phyloP scores from a whole-genome alignment of 805 yeast genomes.

The Cyberlindnera mycetangii region DNA sequence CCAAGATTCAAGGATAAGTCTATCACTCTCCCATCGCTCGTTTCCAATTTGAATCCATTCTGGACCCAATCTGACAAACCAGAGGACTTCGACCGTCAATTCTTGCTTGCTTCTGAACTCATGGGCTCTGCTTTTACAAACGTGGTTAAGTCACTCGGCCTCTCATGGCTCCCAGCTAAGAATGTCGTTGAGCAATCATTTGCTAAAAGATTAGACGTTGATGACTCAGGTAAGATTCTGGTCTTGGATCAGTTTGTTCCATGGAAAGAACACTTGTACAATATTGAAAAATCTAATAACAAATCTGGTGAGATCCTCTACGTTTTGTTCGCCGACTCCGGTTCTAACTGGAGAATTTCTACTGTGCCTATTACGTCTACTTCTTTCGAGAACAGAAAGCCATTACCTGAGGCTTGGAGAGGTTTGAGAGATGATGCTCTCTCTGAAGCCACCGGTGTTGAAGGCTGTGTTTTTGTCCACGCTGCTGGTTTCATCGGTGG shows the following conservation, averaged over 20 bases:
- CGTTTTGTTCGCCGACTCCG: constrained; percentile 77
- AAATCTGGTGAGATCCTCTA: constrained; percentile 60
- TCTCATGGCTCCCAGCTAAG: constrained; percentile 91
- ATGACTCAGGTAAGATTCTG: constrained; percentile 69
- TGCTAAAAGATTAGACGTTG: constrained; percentile 51
- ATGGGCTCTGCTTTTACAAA: constrained; percentile 82
- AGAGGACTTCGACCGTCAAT: constrained; percentile 62
- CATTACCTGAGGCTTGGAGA: constrained; percentile 89
- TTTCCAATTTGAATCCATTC: constrained; percentile 77
- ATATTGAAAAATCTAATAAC: constrained; percentile 59
- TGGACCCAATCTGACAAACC: constrained; percentile 75
- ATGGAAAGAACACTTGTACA: constrained; percentile 91
- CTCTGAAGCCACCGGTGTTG: constrained; percentile 70
- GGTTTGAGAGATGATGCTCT: constrained; percentile 91
- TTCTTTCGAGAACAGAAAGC: constrained; percentile 80
- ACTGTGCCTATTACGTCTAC: constrained; percentile 82
- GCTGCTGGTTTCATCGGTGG: constrained; percentile 99
- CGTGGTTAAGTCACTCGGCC: constrained; percentile 66
- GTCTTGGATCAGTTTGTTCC: constrained; percentile 78
- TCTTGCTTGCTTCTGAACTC: constrained; percentile 66
- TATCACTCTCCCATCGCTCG: constrained; percentile 74
- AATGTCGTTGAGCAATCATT: constrained; percentile 72
- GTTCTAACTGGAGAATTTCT: constrained; percentile 77
- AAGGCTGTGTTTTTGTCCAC: constrained; percentile 87
- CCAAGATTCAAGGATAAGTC: constrained; percentile 70